phyloP scores from a whole-genome alignment of 2,329 filamentous ascomycete species.

The Colletotrichum noveboracense region DNA sequence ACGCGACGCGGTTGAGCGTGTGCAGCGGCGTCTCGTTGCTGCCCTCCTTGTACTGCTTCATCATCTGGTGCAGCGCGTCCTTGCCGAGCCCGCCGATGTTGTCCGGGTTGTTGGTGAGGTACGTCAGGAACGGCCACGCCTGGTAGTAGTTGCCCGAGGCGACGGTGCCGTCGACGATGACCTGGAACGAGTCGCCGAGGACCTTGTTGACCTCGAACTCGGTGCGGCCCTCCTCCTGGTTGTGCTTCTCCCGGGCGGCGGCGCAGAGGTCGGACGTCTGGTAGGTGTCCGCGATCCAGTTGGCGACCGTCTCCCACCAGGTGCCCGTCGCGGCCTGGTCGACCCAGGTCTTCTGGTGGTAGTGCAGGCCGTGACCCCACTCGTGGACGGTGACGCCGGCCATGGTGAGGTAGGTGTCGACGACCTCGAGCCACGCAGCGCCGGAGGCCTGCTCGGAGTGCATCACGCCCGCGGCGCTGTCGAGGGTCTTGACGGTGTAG shows the following conservation, averaged over 20 bases:
- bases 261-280: conserved; percentile 49
- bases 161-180: conserved; percentile 50
- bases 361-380: conserved; percentile 54
- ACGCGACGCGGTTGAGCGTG: conserved; percentile 43
- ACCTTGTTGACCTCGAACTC: conserved; percentile 48
- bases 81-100: conserved; percentile 43
- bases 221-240: conserved; percentile 37
- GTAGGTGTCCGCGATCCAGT: conserved; percentile 55
- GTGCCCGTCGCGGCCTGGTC: conserved; percentile 50
- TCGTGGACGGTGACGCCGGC: conserved; percentile 53
- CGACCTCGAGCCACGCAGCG: conserved; percentile 48
- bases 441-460: conserved; percentile 43
- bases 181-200: conserved; percentile 52
- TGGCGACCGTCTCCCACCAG: conserved; percentile 58
- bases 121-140: conserved; percentile 55
- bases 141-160: conserved; percentile 54
- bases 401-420: conserved; percentile 39
- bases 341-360: conserved; percentile 48
- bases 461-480: conserved; percentile 46
- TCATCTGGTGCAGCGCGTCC: conserved; percentile 46
- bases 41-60: conserved; percentile 44
- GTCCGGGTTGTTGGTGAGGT: conserved; percentile 54
- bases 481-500: conserved; percentile 42
- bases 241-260: conserved; percentile 37
- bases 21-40: conserved; percentile 58